Base-by-base conservation (phyloP, 2,329 filamentous ascomycete genomes). In the Aspergillus melleus region DNA sequence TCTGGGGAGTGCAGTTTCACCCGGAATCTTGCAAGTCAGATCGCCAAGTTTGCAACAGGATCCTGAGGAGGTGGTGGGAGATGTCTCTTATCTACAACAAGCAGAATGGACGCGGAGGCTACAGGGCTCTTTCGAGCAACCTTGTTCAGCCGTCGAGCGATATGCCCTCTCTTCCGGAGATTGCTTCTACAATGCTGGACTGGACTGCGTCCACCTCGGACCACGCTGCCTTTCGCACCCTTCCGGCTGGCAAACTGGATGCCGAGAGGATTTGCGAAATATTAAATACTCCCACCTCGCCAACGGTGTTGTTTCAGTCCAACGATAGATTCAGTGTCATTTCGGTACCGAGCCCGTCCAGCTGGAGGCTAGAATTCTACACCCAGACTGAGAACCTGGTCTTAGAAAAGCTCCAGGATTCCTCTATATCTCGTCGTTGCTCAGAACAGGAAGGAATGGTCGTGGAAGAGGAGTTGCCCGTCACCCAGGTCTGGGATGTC, bases 1-100 rank as follows among this genome's bases (percentile, higher is more conserved):
- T 94, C 64, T 96, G 90, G 88, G 93, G 90, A 0, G 82, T 96
- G 19, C 93, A 96, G 71, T 96, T 95, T 68, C 92, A 96, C 70
- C 92, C 92, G 0, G 92, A 97, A 74, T 96, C 91, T 0, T 96
- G 92, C 73, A 96, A 92, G 4, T 90, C 91, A 44, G 77, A 81
- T 3, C 83, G 62, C 12, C 55, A 84, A 61, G 88, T 90, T 1
- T 80, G 77, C 61, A 84, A 83, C 20, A 77, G 79, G 14, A 80
- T 96, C 26, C 80, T 96, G 39, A 75, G 75, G 54, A 91, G 90
- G 68, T 96, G 92, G 91, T 95, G 92, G 83, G 71, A 74, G 4
- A 81, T 86, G 69, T 87, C 88, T 1, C 76, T 81, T 57, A 72
- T 75, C 47, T 92, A 89, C 86, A 90, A 88, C 52, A 68, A 76